These are phyloP conservation scores for Caloboletus firmus DNA, from an alignment of 1,284 basidiomycete species.

Conservation along the genomic window DNA sequence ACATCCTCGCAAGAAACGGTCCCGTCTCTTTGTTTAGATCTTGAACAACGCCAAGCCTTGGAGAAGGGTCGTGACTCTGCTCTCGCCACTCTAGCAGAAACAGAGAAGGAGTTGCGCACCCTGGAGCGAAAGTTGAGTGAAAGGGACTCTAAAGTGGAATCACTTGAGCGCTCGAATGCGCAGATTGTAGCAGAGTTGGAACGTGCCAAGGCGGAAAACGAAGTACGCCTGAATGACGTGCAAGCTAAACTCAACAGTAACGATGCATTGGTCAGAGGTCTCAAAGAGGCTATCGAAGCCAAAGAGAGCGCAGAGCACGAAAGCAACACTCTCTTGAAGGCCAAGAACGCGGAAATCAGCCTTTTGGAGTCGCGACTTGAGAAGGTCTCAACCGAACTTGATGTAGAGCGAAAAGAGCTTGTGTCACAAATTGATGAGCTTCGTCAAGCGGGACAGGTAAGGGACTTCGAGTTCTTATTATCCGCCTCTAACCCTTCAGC, in stretches of 20 bases:
- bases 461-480: constrained; percentile 13
- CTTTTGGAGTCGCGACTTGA: constrained; percentile 51
- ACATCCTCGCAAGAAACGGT: constrained; percentile 35
- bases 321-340: constrained; percentile 47
- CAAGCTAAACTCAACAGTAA: constrained; percentile 51
- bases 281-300: constrained; percentile 53
- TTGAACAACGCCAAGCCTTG: constrained; percentile 37
- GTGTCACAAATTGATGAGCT: constrained; percentile 76
- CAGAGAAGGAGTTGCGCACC: constrained; percentile 50
- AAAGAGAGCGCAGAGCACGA: constrained; percentile 55
- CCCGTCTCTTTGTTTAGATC: constrained; percentile 33
- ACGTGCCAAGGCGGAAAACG: constrained; percentile 45
- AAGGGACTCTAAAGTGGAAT: constrained; percentile 51
- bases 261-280: constrained; percentile 44
- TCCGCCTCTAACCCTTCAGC: constrained; percentile 3
- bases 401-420: constrained; percentile 68
- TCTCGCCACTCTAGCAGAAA: constrained; percentile 41
- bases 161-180: constrained; percentile 48
- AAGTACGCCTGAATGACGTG: constrained; percentile 46
- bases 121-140: constrained; percentile 50
- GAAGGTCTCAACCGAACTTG: constrained; percentile 51
- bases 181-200: constrained; percentile 47
- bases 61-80: constrained; percentile 51
- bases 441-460: constrained; percentile 77
- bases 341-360: constrained; percentile 59